Base-by-base conservation (phyloP, 345 rosid genomes). In the Heritiera fomes region DNA sequence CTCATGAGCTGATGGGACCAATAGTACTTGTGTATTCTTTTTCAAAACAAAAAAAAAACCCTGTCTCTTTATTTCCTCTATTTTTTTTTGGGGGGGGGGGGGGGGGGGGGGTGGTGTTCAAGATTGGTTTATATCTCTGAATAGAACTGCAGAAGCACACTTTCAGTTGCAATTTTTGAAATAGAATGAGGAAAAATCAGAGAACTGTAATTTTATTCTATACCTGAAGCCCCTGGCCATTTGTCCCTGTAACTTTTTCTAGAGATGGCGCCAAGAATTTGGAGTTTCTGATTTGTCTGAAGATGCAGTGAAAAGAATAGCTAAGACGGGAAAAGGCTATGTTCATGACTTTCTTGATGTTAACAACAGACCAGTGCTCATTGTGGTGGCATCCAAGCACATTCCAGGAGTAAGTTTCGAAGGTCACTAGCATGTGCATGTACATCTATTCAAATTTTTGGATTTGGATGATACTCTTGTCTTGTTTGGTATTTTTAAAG, bases 181-280 rank as follows among this genome's bases (percentile, higher is more conserved):
- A 63, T 38, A 41, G 38, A 49, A 30, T 49, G 59, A 30, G 28
- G 13, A 14, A 68, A 12, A 49, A 49, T 8, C 30, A 0, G 41
- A 49, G 8, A 28, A 49, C 4, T 60, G 38, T 20, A 41, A 23
- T 75, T 45, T 59, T 43, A 23, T 46, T 58, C 41, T 59, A 58
- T 59, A 75, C 65, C 69, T 60, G 69, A 75, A 75, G 12, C 56
- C 20, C 67, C 30, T 70, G 12, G 28, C 67, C 38, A 7, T 80
- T 80, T 86, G 75, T 79, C 83, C 78, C 80, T 49, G 55, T 77
- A 72, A 32, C 32, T 77, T 66, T 80, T 45, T 78, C 60, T 79
- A 93, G 98, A 89, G 88, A 90, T 96, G 98, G 99, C 94, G 89
- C 52, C 88, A 87, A 76, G 95, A 92, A 69, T 96, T 93, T 87